phyloP scores from a whole-genome alignment of 1,139 yeast species.

The Candida tetrigidarum region DNA sequence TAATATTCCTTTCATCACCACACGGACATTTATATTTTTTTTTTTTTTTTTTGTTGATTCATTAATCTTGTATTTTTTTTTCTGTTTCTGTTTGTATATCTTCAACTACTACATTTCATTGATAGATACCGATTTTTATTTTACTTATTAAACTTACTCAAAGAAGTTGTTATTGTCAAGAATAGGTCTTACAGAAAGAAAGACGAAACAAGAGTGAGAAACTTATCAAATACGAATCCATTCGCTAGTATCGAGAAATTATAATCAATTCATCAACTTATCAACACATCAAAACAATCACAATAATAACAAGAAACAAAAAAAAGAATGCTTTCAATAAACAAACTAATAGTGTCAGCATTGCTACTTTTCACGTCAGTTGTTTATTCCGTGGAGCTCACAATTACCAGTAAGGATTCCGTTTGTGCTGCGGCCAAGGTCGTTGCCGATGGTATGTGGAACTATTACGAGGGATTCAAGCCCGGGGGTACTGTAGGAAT shows the following conservation, averaged over 20 bases:
- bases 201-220: neutral
- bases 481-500: slow-evolving; percentile 64
- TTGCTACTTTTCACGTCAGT: slow-evolving; percentile 8
- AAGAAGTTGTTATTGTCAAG: no score
- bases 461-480: slow-evolving; percentile 57
- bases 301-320: no score
- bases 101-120: no score
- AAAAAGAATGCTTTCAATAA: neutral
- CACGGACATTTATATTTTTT: neutral
- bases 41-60: slow-evolving; percentile 2
- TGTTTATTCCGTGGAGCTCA: slow-evolving; percentile 21
- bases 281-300: neutral
- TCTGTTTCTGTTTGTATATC: no score
- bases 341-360: slow-evolving; percentile 2
- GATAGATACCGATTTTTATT: no score
- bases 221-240: neutral
- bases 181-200: neutral
- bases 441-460: slow-evolving; percentile 55
- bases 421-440: slow-evolving; percentile 56
- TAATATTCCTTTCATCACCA: neutral
- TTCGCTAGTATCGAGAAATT: no score
- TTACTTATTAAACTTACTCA: no score
- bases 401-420: slow-evolving; percentile 27
- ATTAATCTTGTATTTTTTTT: neutral
- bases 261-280: no score